Evolutionary conservation across 371 early-diverging fungal genomes (phyloP).

Genomic region (Saksenaea oblongispora): DNA sequence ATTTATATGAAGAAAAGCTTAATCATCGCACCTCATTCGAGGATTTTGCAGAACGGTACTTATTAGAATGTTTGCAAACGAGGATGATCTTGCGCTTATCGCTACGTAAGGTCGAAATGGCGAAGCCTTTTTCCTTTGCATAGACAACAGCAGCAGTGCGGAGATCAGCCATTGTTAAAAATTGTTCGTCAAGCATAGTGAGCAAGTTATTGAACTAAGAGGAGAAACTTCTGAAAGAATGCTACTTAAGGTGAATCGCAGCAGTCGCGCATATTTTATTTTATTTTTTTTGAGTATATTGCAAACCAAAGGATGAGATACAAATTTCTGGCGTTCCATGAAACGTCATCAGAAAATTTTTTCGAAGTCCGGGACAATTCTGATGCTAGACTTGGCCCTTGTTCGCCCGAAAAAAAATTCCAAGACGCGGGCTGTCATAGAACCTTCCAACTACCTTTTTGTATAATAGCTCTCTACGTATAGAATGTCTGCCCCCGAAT

Average conservation of each 20-base stretch:
- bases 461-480: not conserved
- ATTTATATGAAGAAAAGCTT: too few species aligned
- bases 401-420: not conserved
- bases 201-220: too few species aligned
- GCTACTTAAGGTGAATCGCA: too few species aligned
- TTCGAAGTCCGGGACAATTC: too few species aligned
- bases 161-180: not conserved
- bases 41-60: not conserved
- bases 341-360: too few species aligned
- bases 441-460: not conserved
- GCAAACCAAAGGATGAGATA: too few species aligned
- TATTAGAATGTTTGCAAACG: not conserved
- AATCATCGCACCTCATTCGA: not conserved
- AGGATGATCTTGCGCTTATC: not conserved
- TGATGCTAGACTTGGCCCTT: not conserved
- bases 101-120: not conserved
- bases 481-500: slow-evolving; percentile 1
- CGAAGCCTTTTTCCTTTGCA: too few species aligned
- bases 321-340: too few species aligned
- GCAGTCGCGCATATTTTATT: too few species aligned
- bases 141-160: not conserved
- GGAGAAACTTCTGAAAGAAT: too few species aligned
- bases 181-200: not conserved
- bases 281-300: too few species aligned
- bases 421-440: not conserved